Evolutionary conservation across 495 filamentous ascomycete species (phyloP), one percentile per base, ranked within the genome.

Genomic region (Penicillium diatomitis): DNA sequence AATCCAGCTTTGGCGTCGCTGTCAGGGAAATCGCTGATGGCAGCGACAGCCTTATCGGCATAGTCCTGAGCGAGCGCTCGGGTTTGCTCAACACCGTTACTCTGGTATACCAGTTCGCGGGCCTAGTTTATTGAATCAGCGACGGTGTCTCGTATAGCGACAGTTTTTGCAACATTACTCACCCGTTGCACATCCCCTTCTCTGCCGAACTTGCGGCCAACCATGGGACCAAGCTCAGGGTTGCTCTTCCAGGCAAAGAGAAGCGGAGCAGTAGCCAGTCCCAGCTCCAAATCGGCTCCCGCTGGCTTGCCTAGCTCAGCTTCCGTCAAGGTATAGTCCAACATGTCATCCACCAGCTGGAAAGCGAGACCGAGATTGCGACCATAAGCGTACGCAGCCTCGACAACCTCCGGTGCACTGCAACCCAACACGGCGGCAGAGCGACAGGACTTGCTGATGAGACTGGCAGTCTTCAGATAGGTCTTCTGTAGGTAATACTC

Each of bases 401-500:
- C 88, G 2, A 96, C 86, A 10, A 90, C 86, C 55, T 84, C 80
- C 2, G 80, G 77, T 10, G 88, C 79, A 28, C 82, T 78, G 28
- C 85, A 77, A 27, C 94, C 90, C 9, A 98, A 78, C 29, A 98
- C 68, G 4, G 92, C 91, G 3, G 92, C 78, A 1, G 91, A 90
- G 38, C 92, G 81, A 66, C 92, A 97, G 8, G 85, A 90, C 65
- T 98, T 98, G 60, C 86, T 91, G 58, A 98, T 97, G 56, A 98
- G 72, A 56, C 86, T 90, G 12, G 92, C 92, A 4, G 88, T 90
- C 73, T 98, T 98, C 51, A 98, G 77, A 62, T 98, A 98, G 35
- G 92, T 97, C 75, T 98, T 98, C 63, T 96, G 88, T n/a, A 98
- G 74, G 62, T 98, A 98, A 66, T 97, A 97, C 6, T 83, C 74